These are phyloP conservation scores for Apostasia ramifera DNA, from an alignment of 106 monocot species.

Conservation along the genomic window DNA sequence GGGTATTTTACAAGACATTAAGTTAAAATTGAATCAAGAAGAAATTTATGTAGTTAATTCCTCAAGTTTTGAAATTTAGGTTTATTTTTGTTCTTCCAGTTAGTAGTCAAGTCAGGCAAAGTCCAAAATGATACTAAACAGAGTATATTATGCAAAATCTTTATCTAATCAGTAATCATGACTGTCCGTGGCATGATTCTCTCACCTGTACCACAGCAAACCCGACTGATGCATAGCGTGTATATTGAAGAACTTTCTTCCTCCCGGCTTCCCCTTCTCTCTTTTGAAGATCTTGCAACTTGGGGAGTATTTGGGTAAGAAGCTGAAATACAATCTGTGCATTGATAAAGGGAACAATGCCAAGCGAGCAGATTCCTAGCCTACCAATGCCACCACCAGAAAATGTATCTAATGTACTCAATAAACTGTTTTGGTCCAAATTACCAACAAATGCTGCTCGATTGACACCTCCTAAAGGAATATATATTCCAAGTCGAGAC, in stretches of 20 bases:
- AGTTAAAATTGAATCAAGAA: too few relatives aligned
- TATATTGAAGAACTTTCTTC: slow-evolving; percentile 96
- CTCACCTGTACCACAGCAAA: slow-evolving; percentile 95
- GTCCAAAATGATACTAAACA: too few relatives aligned
- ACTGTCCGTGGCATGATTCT: background rate
- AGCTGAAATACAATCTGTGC: slow-evolving; percentile 96
- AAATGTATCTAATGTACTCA: slow-evolving; percentile 96
- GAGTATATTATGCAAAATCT: too few relatives aligned
- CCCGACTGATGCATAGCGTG: slow-evolving; percentile 93
- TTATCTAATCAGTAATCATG: too few relatives aligned
- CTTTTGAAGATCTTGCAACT: slow-evolving; percentile 97
- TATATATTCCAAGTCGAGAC: slow-evolving; percentile 86
- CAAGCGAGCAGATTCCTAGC: slow-evolving; percentile 89
- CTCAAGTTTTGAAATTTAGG: too few relatives aligned
- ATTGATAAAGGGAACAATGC: slow-evolving; percentile 98
- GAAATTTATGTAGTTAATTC: too few relatives aligned
- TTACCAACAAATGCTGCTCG: slow-evolving; percentile 85
- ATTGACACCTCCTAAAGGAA: slow-evolving; percentile 96
- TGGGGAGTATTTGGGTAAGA: slow-evolving; percentile 88
- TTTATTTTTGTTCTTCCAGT: too few relatives aligned
- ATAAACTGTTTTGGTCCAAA: slow-evolving; percentile 79
- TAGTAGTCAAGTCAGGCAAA: too few relatives aligned
- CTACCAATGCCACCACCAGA: slow-evolving; percentile 98
- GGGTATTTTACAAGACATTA: too few relatives aligned
- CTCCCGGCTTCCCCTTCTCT: slow-evolving; percentile 97